A percentile compares a stretch with the other conserved stretches of the same genome.
These are phyloP conservation scores for Spinellus fusiger DNA, from an alignment of 192 early-diverging fungal genomes.

Conservation along the genomic window DNA sequence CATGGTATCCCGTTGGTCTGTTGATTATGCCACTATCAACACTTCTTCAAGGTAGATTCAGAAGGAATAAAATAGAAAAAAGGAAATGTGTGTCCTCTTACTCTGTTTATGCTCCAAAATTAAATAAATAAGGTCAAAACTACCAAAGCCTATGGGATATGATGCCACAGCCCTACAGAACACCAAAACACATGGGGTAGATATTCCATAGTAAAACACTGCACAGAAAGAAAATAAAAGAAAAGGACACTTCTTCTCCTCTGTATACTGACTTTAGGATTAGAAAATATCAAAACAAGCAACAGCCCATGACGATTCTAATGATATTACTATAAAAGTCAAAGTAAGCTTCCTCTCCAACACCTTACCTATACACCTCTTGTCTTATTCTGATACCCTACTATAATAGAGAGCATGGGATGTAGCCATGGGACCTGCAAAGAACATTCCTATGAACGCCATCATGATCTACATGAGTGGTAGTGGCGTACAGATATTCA, in stretches of 20 bases:
- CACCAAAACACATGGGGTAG: constrained; percentile 2
- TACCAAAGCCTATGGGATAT: constrained; percentile 22
- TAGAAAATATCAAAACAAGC: constrained; percentile 5
- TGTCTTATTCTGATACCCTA: background rate
- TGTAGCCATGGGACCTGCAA: constrained; percentile 79
- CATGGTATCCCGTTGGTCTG: constrained; percentile 14
- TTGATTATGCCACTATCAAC: constrained; percentile 19
- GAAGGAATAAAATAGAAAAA: too few species aligned
- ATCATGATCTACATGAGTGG: constrained; percentile 99
- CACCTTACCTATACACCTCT: background rate
- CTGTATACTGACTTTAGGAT: background rate
- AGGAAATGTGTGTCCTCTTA: background rate
- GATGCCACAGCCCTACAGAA: constrained; percentile 11
- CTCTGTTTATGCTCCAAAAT: background rate
- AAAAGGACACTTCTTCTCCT: background rate
- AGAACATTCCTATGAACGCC: constrained; percentile 93
- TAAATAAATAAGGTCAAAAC: constrained; percentile 2
- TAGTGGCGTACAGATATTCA: constrained; percentile 92
- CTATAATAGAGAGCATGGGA: constrained; percentile 91
- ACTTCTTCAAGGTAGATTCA: constrained; percentile 6
- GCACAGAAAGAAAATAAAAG: background rate
- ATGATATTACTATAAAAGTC: constrained; percentile 22
- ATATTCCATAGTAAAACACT: background rate
- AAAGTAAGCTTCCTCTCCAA: constrained; percentile 9
- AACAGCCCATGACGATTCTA: constrained; percentile 15